Percentiles rank a stretch among this genome's conserved stretches.
These are phyloP conservation scores for Rhipidocladum racemiflorum DNA, from an alignment of 176 grass and related monocot species.

Conservation along the genomic window DNA sequence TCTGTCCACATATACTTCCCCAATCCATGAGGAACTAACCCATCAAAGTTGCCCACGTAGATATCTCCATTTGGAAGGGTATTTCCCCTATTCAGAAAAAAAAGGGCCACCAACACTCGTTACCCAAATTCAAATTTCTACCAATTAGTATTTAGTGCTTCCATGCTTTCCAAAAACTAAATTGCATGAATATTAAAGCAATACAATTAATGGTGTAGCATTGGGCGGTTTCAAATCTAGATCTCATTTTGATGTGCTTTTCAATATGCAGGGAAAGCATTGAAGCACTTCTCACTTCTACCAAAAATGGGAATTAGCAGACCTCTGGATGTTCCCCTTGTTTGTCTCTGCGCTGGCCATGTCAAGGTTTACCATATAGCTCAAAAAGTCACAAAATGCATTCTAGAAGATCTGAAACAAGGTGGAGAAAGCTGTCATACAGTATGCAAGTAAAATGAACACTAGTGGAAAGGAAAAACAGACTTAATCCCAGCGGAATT, in stretches of 20 bases:
- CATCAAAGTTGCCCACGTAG: conserved; percentile 71
- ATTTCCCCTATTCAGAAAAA: conserved; percentile 41
- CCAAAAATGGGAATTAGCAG: background rate
- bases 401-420: conserved; percentile 28
- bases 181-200: background rate
- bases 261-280: background rate
- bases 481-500: background rate
- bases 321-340: conserved; percentile 34
- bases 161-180: background rate
- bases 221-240: background rate
- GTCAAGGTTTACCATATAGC: conserved; percentile 16
- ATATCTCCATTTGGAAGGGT: conserved; percentile 81
- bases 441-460: background rate
- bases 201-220: background rate
- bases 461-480: background rate
- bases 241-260: background rate
- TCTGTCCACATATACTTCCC: conserved; percentile 89
- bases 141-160: background rate
- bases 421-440: background rate
- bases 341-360: conserved; percentile 44
- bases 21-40: conserved; percentile 72
- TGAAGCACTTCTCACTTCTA: background rate
- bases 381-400: background rate
- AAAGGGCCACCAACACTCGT: background rate
- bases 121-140: conserved; percentile 6